Evolutionary conservation across 768 basidiomycete genomes (phyloP).

Genomic region (Chalciporus chontae): DNA sequence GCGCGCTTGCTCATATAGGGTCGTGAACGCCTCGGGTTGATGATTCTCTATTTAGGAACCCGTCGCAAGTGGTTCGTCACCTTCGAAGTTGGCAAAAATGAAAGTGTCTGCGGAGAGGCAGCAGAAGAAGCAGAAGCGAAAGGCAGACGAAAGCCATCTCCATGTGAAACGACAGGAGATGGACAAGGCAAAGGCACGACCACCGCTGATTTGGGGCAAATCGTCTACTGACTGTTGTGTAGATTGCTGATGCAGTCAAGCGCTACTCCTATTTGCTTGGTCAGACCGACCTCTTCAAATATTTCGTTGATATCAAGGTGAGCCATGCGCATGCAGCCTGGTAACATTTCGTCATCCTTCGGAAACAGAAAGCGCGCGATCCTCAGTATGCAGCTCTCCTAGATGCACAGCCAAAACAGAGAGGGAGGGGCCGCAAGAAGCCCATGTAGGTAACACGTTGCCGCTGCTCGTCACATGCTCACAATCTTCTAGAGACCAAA

Average conservation of each 20-base stretch:
- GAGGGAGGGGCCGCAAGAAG: conserved; percentile 84
- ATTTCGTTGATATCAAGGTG: conserved; percentile 97
- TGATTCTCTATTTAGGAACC: conserved; percentile 12
- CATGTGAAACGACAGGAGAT: conserved; percentile 73
- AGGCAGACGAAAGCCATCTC: conserved; percentile 67
- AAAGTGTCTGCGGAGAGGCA: conserved; percentile 38
- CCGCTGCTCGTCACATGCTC: background rate
- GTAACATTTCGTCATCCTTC: background rate
- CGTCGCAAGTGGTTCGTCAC: conserved; percentile 24
- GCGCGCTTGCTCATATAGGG: conserved; percentile 1
- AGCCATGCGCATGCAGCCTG: conserved; percentile 6
- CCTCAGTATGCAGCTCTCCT: conserved; percentile 90
- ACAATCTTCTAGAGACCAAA: conserved; percentile 54
- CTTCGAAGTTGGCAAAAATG: conserved; percentile 33
- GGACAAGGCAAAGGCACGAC: conserved; percentile 78
- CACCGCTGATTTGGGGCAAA: background rate
- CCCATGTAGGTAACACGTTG: conserved; percentile 46
- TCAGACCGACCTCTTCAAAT: conserved; percentile 96
- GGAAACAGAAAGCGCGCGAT: conserved; percentile 73
- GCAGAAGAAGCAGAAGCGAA: conserved; percentile 52
- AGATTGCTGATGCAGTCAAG: conserved; percentile 93
- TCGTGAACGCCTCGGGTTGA: conserved; percentile 4
- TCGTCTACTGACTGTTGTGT: conserved; percentile 14
- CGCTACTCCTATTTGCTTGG: conserved; percentile 97
- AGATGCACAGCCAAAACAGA: conserved; percentile 81